A percentile compares a stretch with the other conserved stretches of the same genome.
Evolutionary conservation across 345 rosid species (phyloP).

Genomic region (Eucalyptus polyanthemos): DNA sequence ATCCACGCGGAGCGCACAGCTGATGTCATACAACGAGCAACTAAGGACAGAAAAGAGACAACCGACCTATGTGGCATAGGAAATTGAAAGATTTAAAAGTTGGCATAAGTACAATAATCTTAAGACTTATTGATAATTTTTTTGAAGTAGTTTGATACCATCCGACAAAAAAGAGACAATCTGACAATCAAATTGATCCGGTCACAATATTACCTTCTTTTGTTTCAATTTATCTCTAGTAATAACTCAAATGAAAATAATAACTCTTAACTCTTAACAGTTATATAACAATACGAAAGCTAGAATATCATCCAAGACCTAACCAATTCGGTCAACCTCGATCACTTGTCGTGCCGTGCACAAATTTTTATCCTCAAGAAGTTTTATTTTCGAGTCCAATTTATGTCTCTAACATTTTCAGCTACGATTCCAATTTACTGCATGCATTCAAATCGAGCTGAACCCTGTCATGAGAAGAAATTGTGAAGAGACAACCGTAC

Average conservation of each 20-base stretch:
- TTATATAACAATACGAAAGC: rapidly evolving
- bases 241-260: background rate
- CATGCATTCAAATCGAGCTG: background rate
- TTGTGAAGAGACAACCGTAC: background rate
- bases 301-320: background rate
- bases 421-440: background rate
- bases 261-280: background rate
- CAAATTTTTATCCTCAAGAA: background rate
- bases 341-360: background rate
- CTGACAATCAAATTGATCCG: background rate
- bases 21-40: background rate
- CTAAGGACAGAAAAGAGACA: background rate
- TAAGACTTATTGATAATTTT: background rate
- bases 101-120: rapidly evolving
- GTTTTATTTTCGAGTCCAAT: background rate
- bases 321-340: background rate
- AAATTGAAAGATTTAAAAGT: no score
- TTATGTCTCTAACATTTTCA: background rate
- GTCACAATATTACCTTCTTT: background rate
- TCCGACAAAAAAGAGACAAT: background rate
- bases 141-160: background rate
- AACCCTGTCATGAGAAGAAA: background rate
- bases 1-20: background rate
- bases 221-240: background rate
- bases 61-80: rapidly evolving